Base-by-base conservation (phyloP, 179 eudicot species). In the Drosera spatulata region DNA sequence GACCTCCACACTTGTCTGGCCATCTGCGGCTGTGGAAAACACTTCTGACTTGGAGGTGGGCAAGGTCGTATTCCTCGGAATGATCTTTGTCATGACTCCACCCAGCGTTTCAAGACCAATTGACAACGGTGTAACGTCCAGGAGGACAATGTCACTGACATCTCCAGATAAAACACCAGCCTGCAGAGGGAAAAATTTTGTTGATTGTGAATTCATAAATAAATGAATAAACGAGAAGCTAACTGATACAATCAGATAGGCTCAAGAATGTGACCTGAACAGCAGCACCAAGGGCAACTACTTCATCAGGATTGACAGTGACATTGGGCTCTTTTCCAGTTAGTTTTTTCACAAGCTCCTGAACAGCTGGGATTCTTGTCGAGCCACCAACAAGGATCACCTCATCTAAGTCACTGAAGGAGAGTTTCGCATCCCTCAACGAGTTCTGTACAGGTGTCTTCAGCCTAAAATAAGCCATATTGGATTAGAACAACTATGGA, bases 351-450 rank as follows among this genome's bases (percentile, higher is more conserved):
- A 82, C 86, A 54, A 79, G 67, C 44, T 78, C 74, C 53, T 79
- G 83, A 37, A 79, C 83, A 46, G 83, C 69, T 10, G 83, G 83
- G 46, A 79, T 79, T 50, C 86, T 76, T n/a, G 79, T 82, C 48
- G 83, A 82, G 2, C 86, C 86, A 60, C 86, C 86, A 55, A 82
- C 86, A 61, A 82, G 83, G 63, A 82, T 77, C 40, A 82, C 81
- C 72, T 82, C 86, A 50, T 79, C 83, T 42, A 82, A 65, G 64
- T 82, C 83, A 55, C 77, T 79, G 62, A 69, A 60, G 2, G 81
- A 64, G 49, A 82, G 72, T 49, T 79, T 74, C 43, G 81, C 86
- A 67, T 82, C 86, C 59, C 71, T 79, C 54, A 82, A 63, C 42
- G 86, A 63, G 12, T 67, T 73, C 69, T 81, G 73, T 4, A 81